Evolutionary conservation across 2,329 filamentous ascomycete species (phyloP), one percentile per base, ranked within the genome.

Genomic region (Phialophora chinensis): DNA sequence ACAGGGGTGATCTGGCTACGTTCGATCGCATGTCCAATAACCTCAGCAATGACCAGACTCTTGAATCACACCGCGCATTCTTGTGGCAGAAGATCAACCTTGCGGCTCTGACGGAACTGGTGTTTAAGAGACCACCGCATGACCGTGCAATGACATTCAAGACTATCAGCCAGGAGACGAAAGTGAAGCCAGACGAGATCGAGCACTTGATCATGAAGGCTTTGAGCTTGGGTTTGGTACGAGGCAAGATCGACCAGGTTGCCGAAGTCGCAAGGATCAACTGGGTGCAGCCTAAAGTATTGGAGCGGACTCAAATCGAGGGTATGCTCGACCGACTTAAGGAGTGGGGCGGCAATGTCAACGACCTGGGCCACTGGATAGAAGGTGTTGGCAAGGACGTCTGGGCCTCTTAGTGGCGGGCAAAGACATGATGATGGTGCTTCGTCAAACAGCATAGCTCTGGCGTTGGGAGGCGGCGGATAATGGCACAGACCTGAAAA

Each of bases 191-290:
- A 2, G 88, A 95, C 74, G 92, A 98, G 82, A 98, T 99, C 73
- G 95, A 99, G 84, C 94, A 98, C 78, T 83, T 99, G 71, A 91
- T 99, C 75, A 99, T 99, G 95, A 98, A 97, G 85, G 95, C 95
- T n/a, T 81, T 99, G 74, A 97, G 93, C 76, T 81, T 99, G 73
- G 95, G 95, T 0, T 83, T 99, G 73, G 83, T 99, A 72, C 87
- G 90, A 72, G 95, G 95, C 54, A 95, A 91, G 64, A 98, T 99
- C 74, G 95, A 99, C 78, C 94, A 99, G 82, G 95, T 99, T 35
- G 92, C 92, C 56, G 90, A 93, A 79, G 88, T 98, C 72, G 95
- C 95, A 52, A 88, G 93, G 77, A 97, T 99, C 80, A 94, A 94
- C 75, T 99, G 95, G 95, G 95, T 99, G 66, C 95, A 99, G 82